Evolutionary conservation across 2,329 filamentous ascomycete species (phyloP), one percentile per base, ranked within the genome.

Genomic region (Aureobasidium sp.): DNA sequence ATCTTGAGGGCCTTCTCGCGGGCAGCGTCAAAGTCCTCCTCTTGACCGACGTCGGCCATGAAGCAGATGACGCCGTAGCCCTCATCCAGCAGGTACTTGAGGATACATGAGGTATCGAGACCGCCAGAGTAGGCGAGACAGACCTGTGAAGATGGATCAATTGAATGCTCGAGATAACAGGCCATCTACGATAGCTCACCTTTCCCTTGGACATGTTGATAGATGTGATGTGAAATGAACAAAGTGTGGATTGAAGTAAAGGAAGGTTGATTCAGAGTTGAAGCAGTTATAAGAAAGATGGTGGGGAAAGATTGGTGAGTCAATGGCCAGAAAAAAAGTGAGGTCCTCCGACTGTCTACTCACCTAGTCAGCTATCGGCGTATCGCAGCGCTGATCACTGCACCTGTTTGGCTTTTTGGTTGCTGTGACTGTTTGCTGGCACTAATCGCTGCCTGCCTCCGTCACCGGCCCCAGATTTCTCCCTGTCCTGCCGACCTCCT

Each of bases 21-120:
- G 63, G 88, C 89, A 63, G 81, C 86, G 49, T 83, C 82, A 72
- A 84, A 91, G 76, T 91, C 87, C 77, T 91, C 88, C 76, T 76
- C 74, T 63, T 74, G 73, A 50, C 72, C 72, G 67, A 90, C 84
- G 76, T 90, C 81, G 77, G 87, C 87, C 73, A 88, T 80, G 74
- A 86, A 87, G 75, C 81, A 84, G 67, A 87, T 80, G 66, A 88
- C 86, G 68, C 83, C 81, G 69, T 84, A 84, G 62, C 77, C 80
- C 70, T 83, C 73, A 70, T 83, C 80, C 54, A 73, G 67, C 45
- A 74, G 68, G 64, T 76, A 78, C 66, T 74, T 76, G 69, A 80
- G 73, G 71, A 83, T 83, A 64, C 79, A 82, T 70, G 78, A 82
- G 67, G 83, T 85, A 70, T 85, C 83, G 65, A 85, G 78, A 69